Evolutionary conservation across 257 asterid species (phyloP).

Genomic region (Plectranthus barbatus): DNA sequence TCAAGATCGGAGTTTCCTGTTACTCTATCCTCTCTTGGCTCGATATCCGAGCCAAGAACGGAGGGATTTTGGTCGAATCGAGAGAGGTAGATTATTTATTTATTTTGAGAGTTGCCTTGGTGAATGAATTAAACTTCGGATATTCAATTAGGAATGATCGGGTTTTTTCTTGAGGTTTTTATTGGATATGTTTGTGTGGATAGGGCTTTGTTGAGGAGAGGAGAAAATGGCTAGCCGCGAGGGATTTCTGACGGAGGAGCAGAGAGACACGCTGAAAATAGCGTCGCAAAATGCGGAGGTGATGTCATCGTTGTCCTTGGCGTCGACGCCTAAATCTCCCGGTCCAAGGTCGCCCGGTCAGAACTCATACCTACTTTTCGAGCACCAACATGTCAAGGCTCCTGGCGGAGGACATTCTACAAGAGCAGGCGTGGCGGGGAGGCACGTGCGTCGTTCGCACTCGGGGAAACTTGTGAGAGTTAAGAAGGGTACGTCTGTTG

Average conservation of each 20-base stretch:
- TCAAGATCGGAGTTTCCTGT: conserved; percentile 26
- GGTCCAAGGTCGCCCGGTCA: conserved; percentile 44
- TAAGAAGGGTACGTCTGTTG: conserved; percentile 57
- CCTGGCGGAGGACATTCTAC: conserved; percentile 64
- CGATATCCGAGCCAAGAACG: conserved; percentile 91
- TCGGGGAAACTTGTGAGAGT: conserved; percentile 69
- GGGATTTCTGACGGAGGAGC: conserved; percentile 86
- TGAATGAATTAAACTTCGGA: neutral
- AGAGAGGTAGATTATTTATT: conserved; percentile 30
- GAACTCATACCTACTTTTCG: conserved; percentile 30
- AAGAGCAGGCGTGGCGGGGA: conserved; percentile 36
- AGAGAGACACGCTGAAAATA: conserved; percentile 68
- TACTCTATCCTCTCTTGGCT: conserved; percentile 63
- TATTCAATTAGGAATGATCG: conserved; percentile 3
- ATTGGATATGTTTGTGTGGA: conserved; percentile 9
- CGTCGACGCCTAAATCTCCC: conserved; percentile 49
- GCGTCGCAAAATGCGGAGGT: conserved; percentile 74
- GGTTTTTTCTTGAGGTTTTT: neutral
- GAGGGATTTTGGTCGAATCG: conserved; percentile 31
- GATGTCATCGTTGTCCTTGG: conserved; percentile 40
- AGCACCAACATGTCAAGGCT: conserved; percentile 56
- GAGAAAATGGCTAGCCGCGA: conserved; percentile 62
- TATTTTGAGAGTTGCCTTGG: neutral
- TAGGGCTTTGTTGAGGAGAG: conserved; percentile 36
- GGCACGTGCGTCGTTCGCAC: conserved; percentile 73